Conservation (phyloP, 495 filamentous ascomycete species). For the Echria macrotheca region DNA sequence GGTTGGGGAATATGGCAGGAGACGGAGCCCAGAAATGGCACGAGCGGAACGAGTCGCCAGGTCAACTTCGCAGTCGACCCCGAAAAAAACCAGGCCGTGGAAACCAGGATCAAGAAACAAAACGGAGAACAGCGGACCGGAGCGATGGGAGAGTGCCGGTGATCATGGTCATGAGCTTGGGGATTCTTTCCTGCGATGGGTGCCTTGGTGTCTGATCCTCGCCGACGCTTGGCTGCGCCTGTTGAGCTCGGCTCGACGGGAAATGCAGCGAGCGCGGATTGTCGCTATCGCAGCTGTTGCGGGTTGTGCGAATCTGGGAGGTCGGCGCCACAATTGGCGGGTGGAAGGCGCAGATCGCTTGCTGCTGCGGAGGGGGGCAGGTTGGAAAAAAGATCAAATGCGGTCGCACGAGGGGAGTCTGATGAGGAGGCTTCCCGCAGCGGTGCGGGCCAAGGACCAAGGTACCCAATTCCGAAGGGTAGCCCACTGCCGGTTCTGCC, state of each 20-base stretch:
- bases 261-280: conserved; percentile 2
- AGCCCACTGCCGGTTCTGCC: conserved; percentile 9
- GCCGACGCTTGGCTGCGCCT: conserved; percentile 1
- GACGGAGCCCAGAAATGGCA: no score
- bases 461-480: conserved; percentile 14
- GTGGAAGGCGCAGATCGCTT: conserved; percentile 14
- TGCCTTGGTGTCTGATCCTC: conserved; percentile 5
- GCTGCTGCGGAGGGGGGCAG: conserved; percentile 15
- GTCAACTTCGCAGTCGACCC: neutral
- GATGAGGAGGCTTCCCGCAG: conserved; percentile 9
- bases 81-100: conserved; percentile 11
- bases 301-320: conserved; percentile 7
- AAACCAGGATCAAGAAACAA: conserved; percentile 40
- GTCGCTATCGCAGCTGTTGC: conserved; percentile 15
- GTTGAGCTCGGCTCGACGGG: conserved; percentile 11
- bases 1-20: no score
- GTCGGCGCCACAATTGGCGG: conserved; percentile 21
- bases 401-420: conserved; percentile 26
- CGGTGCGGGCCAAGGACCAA: conserved; percentile 9
- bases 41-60: neutral
- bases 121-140: conserved; percentile 44
- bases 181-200: neutral
- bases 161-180: conserved; percentile 39
- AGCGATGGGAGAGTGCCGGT: conserved; percentile 41
- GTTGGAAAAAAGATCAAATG: conserved; percentile 15